phyloP scores from a whole-genome alignment of 768 basidiomycete species.

The Phylloporus rhodoxanthus region DNA sequence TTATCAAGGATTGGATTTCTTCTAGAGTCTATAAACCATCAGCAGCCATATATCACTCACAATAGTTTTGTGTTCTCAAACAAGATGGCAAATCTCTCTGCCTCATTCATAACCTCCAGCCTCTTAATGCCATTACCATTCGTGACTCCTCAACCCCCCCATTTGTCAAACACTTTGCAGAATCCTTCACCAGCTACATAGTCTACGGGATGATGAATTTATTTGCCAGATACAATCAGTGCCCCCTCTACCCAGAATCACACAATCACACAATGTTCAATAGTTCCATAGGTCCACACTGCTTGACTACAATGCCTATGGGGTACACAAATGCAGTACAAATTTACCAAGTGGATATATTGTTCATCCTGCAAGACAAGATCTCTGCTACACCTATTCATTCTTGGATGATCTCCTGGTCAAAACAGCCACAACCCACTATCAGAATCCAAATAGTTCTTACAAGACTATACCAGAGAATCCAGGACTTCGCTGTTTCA shows the following conservation, averaged over 20 bases:
- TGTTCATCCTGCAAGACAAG: slow-evolving; percentile 33
- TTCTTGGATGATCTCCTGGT: slow-evolving; percentile 39
- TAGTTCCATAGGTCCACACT: slow-evolving; percentile 18
- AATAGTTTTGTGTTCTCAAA: no score
- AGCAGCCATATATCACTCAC: no score
- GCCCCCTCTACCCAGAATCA: background rate
- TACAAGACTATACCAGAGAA: slow-evolving; percentile 37
- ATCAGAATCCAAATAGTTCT: slow-evolving; percentile 22
- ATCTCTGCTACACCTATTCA: slow-evolving; percentile 33
- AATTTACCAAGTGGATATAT: slow-evolving; percentile 38
- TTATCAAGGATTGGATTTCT: no score
- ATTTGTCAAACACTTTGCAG: background rate
- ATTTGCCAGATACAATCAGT: background rate
- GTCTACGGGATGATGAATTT: slow-evolving; percentile 2
- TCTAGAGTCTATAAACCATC: no score
- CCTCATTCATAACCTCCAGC: no score
- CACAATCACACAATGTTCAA: slow-evolving; percentile 38
- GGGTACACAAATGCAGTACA: slow-evolving; percentile 38
- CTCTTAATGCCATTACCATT: background rate
- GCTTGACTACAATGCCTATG: slow-evolving; percentile 24
- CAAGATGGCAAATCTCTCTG: no score
- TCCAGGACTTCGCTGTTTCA: slow-evolving; percentile 32
- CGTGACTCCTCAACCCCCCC: background rate
- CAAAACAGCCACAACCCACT: slow-evolving; percentile 29
- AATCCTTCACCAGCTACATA: background rate